Evolutionary conservation across 257 asterid species (phyloP).

Genomic region (Jacaranda mimosifolia): DNA sequence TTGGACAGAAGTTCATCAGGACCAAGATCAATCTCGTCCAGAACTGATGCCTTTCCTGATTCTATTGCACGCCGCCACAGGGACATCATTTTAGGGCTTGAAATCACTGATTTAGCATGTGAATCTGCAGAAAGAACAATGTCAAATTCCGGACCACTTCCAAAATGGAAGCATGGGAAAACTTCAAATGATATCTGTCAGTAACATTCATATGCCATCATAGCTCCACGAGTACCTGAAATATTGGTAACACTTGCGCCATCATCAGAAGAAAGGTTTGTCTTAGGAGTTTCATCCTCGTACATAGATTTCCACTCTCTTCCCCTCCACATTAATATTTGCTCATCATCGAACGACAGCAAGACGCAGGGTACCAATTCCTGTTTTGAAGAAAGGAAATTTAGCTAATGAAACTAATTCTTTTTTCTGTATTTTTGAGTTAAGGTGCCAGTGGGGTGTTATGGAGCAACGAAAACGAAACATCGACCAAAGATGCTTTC

Average conservation of each 20-base stretch:
- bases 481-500: too few relatives aligned
- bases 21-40: slow-evolving; percentile 59
- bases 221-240: slow-evolving; percentile 38
- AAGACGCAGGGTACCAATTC: slow-evolving; percentile 96
- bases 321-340: slow-evolving; percentile 96
- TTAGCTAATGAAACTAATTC: not conserved
- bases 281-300: slow-evolving; percentile 44
- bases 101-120: slow-evolving; percentile 43
- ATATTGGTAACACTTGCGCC: slow-evolving; percentile 37
- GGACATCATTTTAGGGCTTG: slow-evolving; percentile 81
- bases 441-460: too few relatives aligned
- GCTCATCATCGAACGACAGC: slow-evolving; percentile 88
- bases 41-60: slow-evolving; percentile 76
- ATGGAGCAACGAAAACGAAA: too few relatives aligned
- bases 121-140: slow-evolving; percentile 21
- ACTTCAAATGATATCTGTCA: too few relatives aligned
- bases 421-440: not conserved
- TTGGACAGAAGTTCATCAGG: slow-evolving; percentile 79
- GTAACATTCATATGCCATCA: not conserved
- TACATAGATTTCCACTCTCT: slow-evolving; percentile 84
- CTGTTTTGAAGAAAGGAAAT: slow-evolving; percentile 49
- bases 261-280: slow-evolving; percentile 35
- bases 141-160: slow-evolving; percentile 26
- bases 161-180: too few relatives aligned
- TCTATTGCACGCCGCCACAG: slow-evolving; percentile 78